A percentile compares a stretch with the other conserved stretches of the same genome.
phyloP scores from a whole-genome alignment of 73 alveolate genomes.

The Uronychia binucleata region DNA sequence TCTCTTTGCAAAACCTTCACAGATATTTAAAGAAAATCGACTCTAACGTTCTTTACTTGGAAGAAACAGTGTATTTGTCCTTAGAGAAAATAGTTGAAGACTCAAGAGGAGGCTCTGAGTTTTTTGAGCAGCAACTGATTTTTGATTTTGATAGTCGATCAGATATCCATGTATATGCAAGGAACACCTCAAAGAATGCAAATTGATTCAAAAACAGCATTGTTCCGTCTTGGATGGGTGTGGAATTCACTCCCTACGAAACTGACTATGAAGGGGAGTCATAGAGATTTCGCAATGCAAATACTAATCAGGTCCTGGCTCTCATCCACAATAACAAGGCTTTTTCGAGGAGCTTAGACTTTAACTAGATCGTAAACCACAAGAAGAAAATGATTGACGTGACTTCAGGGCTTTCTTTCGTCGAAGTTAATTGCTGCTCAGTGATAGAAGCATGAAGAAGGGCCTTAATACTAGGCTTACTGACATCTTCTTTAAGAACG shows the following conservation, averaged over 20 bases:
- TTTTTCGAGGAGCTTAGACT: slow-evolving; percentile 14
- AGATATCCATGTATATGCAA: slow-evolving; percentile 23
- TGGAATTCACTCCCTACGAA: not conserved
- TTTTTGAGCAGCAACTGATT: slow-evolving; percentile 22
- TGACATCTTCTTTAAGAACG: slow-evolving; percentile 13
- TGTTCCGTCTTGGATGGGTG: slow-evolving; percentile 43
- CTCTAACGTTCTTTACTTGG: slow-evolving; percentile 33
- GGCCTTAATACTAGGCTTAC: slow-evolving; percentile 25
- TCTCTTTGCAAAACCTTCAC: slow-evolving; percentile 14
- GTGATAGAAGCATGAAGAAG: slow-evolving; percentile 58
- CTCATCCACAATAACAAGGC: slow-evolving; percentile 18
- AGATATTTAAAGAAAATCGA: slow-evolving; percentile 31
- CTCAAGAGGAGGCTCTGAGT: not conserved
- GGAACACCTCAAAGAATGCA: slow-evolving; percentile 3
- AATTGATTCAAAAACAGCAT: slow-evolving; percentile 5
- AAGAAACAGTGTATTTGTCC: slow-evolving; percentile 42
- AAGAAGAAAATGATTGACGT: slow-evolving; percentile 7
- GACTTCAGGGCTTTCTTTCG: not conserved
- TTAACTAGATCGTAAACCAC: slow-evolving; percentile 3
- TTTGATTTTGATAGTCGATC: slow-evolving; percentile 18
- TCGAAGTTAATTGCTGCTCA: slow-evolving; percentile 9
- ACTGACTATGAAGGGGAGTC: not conserved
- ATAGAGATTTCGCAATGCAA: not conserved
- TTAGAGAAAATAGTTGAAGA: not conserved
- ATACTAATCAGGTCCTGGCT: slow-evolving; percentile 21